phyloP scores from a whole-genome alignment of 305 asterid species.

The Salvia sclarea region DNA sequence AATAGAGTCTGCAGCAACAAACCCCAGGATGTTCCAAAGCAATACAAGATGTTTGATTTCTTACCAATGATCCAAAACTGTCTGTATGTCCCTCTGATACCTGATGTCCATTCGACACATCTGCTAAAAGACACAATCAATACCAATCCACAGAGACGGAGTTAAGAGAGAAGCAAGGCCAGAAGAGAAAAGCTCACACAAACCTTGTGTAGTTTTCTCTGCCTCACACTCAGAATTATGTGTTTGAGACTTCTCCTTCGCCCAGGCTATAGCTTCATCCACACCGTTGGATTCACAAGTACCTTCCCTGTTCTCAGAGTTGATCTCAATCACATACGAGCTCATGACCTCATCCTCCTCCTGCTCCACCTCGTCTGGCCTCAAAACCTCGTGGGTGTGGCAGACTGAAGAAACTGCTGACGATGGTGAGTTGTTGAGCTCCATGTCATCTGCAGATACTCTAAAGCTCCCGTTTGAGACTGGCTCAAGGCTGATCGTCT shows the following conservation, averaged over 20 bases:
- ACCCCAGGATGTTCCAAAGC: neutral
- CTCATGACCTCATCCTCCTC: conserved; percentile 56
- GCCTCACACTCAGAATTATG: conserved; percentile 39
- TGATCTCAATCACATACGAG: conserved; percentile 78
- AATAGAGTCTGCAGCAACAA: neutral
- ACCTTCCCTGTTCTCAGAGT: conserved; percentile 51
- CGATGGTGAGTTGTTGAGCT: conserved; percentile 52
- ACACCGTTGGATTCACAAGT: conserved; percentile 61
- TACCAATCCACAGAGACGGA: neutral
- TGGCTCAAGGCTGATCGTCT: conserved; percentile 57
- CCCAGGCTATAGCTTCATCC: conserved; percentile 92
- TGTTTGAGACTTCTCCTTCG: conserved; percentile 67
- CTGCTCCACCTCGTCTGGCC: conserved; percentile 35
- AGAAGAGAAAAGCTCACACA: conserved; percentile 6
- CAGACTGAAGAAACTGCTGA: conserved; percentile 59
- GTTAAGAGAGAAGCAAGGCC: neutral
- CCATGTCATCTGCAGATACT: conserved; percentile 54
- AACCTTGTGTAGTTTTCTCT: conserved; percentile 43
- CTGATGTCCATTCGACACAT: conserved; percentile 37
- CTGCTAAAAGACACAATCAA: conserved; percentile 41
- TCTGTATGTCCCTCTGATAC: conserved; percentile 44
- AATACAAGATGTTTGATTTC: neutral
- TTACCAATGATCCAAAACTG: conserved; percentile 43
- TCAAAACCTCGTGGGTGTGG: conserved; percentile 30
- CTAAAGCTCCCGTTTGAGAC: conserved; percentile 50